These are phyloP conservation scores for Linnemannia schmuckeri DNA, from an alignment of 192 early-diverging fungal species.

Conservation along the genomic window DNA sequence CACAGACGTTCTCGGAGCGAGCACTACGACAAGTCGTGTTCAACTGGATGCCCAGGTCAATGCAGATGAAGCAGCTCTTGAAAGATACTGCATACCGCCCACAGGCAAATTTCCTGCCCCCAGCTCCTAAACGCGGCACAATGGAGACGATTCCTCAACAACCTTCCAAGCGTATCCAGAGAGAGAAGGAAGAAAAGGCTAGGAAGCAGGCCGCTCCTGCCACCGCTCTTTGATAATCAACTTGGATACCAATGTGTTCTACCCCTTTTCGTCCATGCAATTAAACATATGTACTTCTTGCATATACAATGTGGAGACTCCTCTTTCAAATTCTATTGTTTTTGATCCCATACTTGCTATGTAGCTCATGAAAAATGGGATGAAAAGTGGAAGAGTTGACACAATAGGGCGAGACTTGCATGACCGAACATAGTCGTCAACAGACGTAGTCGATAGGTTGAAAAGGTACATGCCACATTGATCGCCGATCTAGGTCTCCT, in stretches of 20 bases:
- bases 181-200: not conserved
- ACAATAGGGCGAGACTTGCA: no score
- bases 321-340: no score
- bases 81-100: not conserved
- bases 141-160: not conserved
- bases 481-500: no score
- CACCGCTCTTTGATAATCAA: not conserved
- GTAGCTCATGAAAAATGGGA: no score
- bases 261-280: not conserved
- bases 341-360: no score
- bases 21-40: not conserved
- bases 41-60: not conserved
- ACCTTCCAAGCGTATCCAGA: not conserved
- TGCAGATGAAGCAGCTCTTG: not conserved
- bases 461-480: no score
- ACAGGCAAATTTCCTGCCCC: not conserved
- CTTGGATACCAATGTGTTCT: no score
- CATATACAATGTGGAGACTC: no score
- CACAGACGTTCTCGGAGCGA: not conserved
- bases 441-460: no score
- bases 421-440: no score
- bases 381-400: no score
- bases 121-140: not conserved
- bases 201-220: not conserved
- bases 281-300: no score